phyloP scores from a whole-genome alignment of 2,329 filamentous ascomycete genomes.

The Periglandula ipomoeae region DNA sequence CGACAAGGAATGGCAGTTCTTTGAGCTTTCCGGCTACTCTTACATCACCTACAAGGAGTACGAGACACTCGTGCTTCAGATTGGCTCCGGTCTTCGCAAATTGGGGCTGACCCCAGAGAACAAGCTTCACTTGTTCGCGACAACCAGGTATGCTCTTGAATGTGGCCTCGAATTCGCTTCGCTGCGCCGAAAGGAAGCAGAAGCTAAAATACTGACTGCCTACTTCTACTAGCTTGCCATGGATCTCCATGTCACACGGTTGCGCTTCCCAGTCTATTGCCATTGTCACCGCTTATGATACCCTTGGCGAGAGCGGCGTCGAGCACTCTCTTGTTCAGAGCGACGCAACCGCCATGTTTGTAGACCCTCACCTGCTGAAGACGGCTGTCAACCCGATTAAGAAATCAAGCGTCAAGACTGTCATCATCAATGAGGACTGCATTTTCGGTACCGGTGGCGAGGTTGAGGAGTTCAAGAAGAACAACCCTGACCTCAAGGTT shows the following conservation, averaged over 20 bases:
- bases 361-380: constrained; percentile 69
- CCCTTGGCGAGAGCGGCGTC: constrained; percentile 74
- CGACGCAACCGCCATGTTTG: constrained; percentile 71
- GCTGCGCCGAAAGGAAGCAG: no score
- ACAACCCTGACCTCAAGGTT: constrained; percentile 43
- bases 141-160: constrained; percentile 54
- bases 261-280: constrained; percentile 78
- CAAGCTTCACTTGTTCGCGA: constrained; percentile 71
- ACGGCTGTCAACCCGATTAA: constrained; percentile 48
- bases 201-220: no score
- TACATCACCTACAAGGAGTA: constrained; percentile 77
- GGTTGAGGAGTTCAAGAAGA: constrained; percentile 46
- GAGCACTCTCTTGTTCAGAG: constrained; percentile 81
- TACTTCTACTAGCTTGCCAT: constrained; percentile 52
- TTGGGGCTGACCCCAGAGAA: constrained; percentile 60
- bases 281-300: constrained; percentile 93
- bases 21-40: constrained; percentile 69
- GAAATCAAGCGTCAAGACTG: constrained; percentile 44
- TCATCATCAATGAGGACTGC: constrained; percentile 55
- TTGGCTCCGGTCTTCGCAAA: constrained; percentile 66
- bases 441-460: constrained; percentile 42
- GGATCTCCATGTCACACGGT: constrained; percentile 72
- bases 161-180: not conserved
- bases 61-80: constrained; percentile 55
- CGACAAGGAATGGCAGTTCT: constrained; percentile 87